Conservation (phyloP, 176 grass and related monocot species). For the Bromus sterilis region DNA sequence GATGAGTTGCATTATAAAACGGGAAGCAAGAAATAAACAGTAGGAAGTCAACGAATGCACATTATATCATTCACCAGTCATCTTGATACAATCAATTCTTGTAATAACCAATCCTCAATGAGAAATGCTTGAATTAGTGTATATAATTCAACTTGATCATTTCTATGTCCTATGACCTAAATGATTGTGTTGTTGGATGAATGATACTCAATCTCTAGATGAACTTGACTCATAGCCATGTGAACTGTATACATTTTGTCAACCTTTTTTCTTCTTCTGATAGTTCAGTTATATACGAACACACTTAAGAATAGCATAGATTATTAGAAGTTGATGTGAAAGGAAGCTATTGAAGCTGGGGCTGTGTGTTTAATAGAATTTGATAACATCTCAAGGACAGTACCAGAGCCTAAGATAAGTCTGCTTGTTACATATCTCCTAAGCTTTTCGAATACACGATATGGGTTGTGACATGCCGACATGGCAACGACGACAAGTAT, state of each 20-base stretch:
- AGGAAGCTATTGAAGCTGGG: neutral
- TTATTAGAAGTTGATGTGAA: neutral
- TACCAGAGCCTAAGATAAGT: neutral
- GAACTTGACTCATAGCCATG: neutral
- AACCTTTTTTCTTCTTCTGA: neutral
- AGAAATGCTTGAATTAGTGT: neutral
- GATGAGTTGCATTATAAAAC: neutral
- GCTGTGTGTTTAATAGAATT: neutral
- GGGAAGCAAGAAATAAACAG: neutral
- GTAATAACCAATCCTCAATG: neutral
- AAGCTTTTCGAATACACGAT: neutral
- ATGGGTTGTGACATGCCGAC: neutral
- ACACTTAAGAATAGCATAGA: neutral
- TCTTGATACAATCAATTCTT: neutral
- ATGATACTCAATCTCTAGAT: neutral
- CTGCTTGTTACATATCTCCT: neutral
- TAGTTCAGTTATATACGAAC: neutral
- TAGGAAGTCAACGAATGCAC: neutral
- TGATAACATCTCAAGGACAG: neutral
- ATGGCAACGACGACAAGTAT: neutral
- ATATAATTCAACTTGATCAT: neutral
- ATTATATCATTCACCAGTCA: neutral
- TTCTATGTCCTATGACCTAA: neutral
- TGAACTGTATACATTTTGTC: neutral
- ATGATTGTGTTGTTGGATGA: neutral